Base-by-base conservation (phyloP, 768 basidiomycete genomes). In the Amanita jacksonii region DNA sequence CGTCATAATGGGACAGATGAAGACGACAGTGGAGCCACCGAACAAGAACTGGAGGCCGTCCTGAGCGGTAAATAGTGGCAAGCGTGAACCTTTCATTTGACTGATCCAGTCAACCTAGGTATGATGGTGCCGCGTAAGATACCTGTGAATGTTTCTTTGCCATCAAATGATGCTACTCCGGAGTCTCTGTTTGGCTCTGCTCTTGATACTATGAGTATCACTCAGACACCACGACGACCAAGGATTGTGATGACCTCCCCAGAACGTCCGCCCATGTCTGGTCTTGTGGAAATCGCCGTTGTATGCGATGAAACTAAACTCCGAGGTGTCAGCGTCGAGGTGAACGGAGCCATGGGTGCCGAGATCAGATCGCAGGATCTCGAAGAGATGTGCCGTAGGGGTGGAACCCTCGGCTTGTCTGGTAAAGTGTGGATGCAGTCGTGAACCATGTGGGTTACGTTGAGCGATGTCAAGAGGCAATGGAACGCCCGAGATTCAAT, bases 321-420 rank as follows among this genome's bases (percentile, higher is more conserved):
- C 5, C 62, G 73, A 16, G 82, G 81, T 0, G 61, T 82, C 8
- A 60, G 65, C 15, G 72, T 84, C 3, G 76, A 79, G 25, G 57
- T 83, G 3, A 67, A 63, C 24, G 79, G 79, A 1, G 76, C 73
- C 3, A 73, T 80, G 68, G 76, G 72, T 1, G 59, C 63, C 24
- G 78, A 77, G 45, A 46, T 79, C 37, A 72, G 76, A 44, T 57
- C 62, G 7, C 72, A 75, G 27, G 65, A 64, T 18, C 61, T 88
- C 54, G 85, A 85, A 51, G 85, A 89, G 55, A 68, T 77, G 28
- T 74, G 77, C 49, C 69, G 87, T 37, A 68, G 87, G 12, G 86
- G 86, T 3, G 85, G 86, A 5, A 62, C 73, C 7, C 69, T 85
- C 44, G 77, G 83, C 3, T 55, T 89, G 42, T 67, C 82, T 31